Evolutionary conservation across 1,284 basidiomycete species (phyloP).

Genomic region (Cyathus olla): DNA sequence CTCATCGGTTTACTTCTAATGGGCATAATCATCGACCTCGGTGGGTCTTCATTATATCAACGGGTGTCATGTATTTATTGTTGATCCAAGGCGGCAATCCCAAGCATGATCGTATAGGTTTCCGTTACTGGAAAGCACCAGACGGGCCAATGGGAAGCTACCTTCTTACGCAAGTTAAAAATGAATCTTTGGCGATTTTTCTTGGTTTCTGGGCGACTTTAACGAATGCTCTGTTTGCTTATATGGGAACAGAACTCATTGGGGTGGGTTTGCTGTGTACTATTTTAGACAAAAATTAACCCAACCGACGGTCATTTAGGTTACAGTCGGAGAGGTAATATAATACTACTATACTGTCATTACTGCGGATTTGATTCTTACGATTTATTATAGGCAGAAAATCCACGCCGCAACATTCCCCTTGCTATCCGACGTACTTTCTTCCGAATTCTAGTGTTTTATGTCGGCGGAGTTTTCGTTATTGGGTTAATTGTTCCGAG

Average conservation of each 20-base stretch:
- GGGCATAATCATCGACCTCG: constrained; percentile 65
- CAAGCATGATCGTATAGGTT: constrained; percentile 71
- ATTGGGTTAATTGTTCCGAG: constrained; percentile 72
- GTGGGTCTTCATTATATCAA: constrained; percentile 28
- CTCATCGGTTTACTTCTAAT: constrained; percentile 72
- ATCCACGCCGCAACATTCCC: constrained; percentile 58
- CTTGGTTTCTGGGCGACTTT: constrained; percentile 72
- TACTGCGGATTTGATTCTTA: not conserved
- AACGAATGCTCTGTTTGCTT: constrained; percentile 58
- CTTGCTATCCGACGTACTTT: constrained; percentile 61
- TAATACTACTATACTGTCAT: not conserved
- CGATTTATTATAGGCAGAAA: constrained; percentile 43
- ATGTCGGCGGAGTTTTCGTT: constrained; percentile 75
- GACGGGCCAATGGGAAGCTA: constrained; percentile 60
- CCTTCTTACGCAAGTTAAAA: constrained; percentile 57
- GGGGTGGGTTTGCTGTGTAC: constrained; percentile 40
- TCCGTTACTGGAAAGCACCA: constrained; percentile 68
- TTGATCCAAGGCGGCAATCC: constrained; percentile 66
- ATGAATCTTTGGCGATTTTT: constrained; percentile 60
- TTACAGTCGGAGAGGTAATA: constrained; percentile 58
- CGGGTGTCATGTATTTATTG: not conserved
- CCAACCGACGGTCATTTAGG: constrained; percentile 22
- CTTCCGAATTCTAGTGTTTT: constrained; percentile 71
- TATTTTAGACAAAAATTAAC: not conserved
- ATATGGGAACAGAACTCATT: constrained; percentile 60